These are phyloP conservation scores for Citrus hindsii DNA, from an alignment of 345 rosid species.

Conservation along the genomic window DNA sequence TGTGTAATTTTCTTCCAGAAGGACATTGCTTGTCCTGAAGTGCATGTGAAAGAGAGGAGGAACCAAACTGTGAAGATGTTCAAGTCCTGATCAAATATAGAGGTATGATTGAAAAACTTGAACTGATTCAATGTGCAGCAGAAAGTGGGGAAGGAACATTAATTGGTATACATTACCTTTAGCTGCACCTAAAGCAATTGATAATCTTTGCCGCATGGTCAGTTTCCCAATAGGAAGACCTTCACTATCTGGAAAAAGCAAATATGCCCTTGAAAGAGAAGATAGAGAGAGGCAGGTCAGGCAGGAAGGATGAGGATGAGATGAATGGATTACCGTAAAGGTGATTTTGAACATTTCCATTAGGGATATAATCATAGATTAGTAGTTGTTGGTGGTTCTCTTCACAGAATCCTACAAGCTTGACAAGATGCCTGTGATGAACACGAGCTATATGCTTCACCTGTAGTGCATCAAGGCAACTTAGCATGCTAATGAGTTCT, in stretches of 20 bases:
- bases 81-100: slow-evolving; percentile 34
- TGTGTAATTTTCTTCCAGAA: slow-evolving; percentile 30
- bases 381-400: slow-evolving; percentile 33
- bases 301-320: not conserved
- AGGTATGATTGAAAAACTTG: not conserved
- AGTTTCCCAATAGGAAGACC: slow-evolving; percentile 40
- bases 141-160: not conserved
- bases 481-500: not conserved
- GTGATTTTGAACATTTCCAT: slow-evolving; percentile 38
- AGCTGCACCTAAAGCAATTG: slow-evolving; percentile 41
- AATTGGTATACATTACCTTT: slow-evolving; percentile 24
- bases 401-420: slow-evolving; percentile 38
- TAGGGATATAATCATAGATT: slow-evolving; percentile 35
- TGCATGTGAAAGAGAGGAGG: slow-evolving; percentile 47
- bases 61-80: slow-evolving; percentile 43
- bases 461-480: slow-evolving; percentile 26
- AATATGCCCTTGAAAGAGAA: not conserved
- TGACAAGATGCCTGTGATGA: slow-evolving; percentile 37
- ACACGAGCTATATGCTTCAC: slow-evolving; percentile 29
- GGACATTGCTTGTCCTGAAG: slow-evolving; percentile 47
- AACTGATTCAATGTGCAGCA: not conserved
- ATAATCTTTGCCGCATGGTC: slow-evolving; percentile 36
- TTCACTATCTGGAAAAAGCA: slow-evolving; percentile 29
- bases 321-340: slow-evolving; percentile 32
- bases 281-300: no score